Evolutionary conservation across 495 filamentous ascomycete genomes (phyloP).

Genomic region (Talaromyces trachyspermus): DNA sequence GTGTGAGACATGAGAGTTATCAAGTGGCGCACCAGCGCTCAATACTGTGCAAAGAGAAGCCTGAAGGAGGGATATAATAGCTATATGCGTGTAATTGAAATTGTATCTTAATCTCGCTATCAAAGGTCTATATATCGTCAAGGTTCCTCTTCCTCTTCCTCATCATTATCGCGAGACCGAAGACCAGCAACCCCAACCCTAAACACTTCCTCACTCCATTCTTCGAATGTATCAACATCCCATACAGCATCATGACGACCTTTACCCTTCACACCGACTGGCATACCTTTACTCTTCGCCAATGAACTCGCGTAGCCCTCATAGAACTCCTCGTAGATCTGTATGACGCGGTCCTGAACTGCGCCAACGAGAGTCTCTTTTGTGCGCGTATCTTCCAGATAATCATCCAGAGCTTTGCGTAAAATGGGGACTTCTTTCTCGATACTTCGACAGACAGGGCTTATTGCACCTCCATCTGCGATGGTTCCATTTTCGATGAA

Average conservation of each 20-base stretch:
- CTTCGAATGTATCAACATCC: conserved; percentile 55
- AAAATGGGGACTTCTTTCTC: conserved; percentile 50
- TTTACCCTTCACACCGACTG: conserved; percentile 51
- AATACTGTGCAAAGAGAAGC: no score
- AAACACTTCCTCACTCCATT: conserved; percentile 53
- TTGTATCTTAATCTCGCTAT: not conserved
- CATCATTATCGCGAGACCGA: conserved; percentile 24
- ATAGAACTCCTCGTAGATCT: conserved; percentile 54
- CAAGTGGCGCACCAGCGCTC: no score
- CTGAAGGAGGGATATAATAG: no score
- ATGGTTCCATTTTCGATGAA: conserved; percentile 34
- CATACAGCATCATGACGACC: conserved; percentile 54
- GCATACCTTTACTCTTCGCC: conserved; percentile 36
- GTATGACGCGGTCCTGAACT: conserved; percentile 52
- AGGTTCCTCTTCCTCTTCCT: conserved; percentile 1
- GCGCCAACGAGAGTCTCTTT: conserved; percentile 56
- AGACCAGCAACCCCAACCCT: conserved; percentile 38
- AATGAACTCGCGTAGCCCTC: conserved; percentile 38
- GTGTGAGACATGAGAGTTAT: no score
- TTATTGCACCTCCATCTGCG: conserved; percentile 29
- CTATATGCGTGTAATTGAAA: no score
- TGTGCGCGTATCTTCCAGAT: conserved; percentile 52
- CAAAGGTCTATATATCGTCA: not conserved
- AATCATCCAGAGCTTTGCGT: conserved; percentile 45
- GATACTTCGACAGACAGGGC: conserved; percentile 34